These are phyloP conservation scores for Trichoderma simmonsii DNA, from an alignment of 2,329 filamentous ascomycete species.

Conservation along the genomic window DNA sequence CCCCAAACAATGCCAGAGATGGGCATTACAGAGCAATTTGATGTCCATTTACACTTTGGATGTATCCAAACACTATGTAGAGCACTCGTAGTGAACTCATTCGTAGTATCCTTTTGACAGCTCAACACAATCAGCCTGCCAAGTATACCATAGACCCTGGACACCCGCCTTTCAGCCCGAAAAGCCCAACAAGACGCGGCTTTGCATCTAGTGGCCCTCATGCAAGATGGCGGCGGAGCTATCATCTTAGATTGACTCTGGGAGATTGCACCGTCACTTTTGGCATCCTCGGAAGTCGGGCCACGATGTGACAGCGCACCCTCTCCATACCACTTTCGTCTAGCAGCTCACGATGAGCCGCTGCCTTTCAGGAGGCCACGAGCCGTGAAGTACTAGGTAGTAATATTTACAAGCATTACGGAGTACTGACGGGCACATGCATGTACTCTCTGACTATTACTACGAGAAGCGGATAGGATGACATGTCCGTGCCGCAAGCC, in stretches of 20 bases:
- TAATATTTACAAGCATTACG: background rate
- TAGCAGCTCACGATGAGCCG: background rate
- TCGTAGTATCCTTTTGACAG: background rate
- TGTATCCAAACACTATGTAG: background rate
- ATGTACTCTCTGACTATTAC: background rate
- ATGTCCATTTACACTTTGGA: background rate
- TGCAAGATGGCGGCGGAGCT: background rate
- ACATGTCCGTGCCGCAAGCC: background rate
- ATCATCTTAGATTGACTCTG: background rate
- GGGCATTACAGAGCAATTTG: background rate
- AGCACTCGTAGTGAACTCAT: background rate
- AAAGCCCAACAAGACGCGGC: background rate
- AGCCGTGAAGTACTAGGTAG: background rate
- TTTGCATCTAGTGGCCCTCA: background rate
- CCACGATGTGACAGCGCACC: background rate
- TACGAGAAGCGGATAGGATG: background rate
- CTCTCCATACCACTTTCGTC: background rate
- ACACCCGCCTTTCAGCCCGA: background rate
- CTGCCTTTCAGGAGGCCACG: background rate
- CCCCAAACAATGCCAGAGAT: background rate
- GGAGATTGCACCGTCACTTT: background rate
- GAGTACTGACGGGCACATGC: background rate
- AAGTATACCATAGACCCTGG: background rate
- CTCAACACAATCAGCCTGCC: background rate
- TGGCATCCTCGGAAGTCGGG: background rate